phyloP scores from a whole-genome alignment of 1,139 yeast genomes.

The Candida sp. region DNA sequence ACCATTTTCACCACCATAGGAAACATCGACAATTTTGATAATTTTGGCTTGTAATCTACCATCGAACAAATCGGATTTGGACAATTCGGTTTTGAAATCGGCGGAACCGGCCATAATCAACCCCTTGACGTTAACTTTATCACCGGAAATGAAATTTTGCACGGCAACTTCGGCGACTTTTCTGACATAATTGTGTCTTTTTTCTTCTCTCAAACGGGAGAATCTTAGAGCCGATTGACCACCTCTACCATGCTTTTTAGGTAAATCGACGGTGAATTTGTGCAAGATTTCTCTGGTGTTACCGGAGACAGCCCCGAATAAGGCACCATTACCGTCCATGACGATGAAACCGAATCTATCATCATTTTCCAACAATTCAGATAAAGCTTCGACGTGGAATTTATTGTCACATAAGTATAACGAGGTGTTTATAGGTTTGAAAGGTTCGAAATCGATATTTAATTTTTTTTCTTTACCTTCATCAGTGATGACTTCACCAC shows the following conservation, averaged over 20 bases:
- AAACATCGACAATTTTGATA: conserved; percentile 90
- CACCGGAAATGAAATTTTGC: conserved; percentile 89
- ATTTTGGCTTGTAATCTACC: conserved; percentile 83
- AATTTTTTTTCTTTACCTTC: conserved; percentile 97
- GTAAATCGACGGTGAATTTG: conserved; percentile 95
- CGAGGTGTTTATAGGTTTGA: conserved; percentile 97
- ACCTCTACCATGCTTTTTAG: conserved; percentile 99
- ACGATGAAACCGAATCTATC: conserved; percentile 96
- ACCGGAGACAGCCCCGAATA: conserved; percentile 95
- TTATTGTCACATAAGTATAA: conserved; percentile 95
- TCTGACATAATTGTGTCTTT: conserved; percentile 97
- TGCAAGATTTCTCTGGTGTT: conserved; percentile 95
- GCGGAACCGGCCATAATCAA: conserved; percentile 98
- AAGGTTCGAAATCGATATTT: conserved; percentile 94
- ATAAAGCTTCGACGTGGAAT: conserved; percentile 95
- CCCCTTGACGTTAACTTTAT: conserved; percentile 92
- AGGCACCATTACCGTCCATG: conserved; percentile 99
- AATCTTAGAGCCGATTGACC: conserved; percentile 99
- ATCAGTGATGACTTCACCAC: conserved; percentile 97
- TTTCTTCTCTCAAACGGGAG: conserved; percentile 97
- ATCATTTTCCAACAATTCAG: conserved; percentile 91
- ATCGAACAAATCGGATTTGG: conserved; percentile 91
- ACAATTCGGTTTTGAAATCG: conserved; percentile 92
- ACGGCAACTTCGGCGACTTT: conserved; percentile 99
- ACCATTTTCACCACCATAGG: conserved; percentile 99